Evolutionary conservation across 257 asterid genomes (phyloP).

Genomic region (Coffea canephora): DNA sequence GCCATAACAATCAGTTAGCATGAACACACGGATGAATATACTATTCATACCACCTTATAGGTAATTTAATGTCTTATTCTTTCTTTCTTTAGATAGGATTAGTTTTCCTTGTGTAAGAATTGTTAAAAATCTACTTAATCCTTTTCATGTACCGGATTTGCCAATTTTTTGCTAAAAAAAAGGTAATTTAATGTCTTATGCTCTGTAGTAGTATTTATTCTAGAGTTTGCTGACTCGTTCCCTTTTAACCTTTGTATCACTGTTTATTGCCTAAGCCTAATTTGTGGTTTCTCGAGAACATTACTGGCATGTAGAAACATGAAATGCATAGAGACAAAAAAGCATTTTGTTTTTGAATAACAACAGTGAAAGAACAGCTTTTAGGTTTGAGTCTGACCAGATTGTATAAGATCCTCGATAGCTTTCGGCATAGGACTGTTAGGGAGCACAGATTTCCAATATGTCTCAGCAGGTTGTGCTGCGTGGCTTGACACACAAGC

Average conservation of each 20-base stretch:
- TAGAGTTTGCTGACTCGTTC: too few species aligned
- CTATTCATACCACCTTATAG: not conserved
- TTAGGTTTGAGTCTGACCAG: constrained; percentile 24
- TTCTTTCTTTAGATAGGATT: not conserved
- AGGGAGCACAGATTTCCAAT: constrained; percentile 71
- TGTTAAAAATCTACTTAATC: too few species aligned
- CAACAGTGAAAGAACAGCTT: not conserved
- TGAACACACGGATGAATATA: not conserved
- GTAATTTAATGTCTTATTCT: not conserved
- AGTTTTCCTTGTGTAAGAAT: too few species aligned
- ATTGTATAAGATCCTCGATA: constrained; percentile 49
- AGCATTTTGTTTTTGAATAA: not conserved
- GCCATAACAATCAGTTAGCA: not conserved
- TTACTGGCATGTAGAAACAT: not conserved
- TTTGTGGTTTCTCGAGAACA: not conserved
- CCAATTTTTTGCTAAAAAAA: too few species aligned
- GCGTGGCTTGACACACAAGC: constrained; percentile 61
- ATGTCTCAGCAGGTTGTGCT: constrained; percentile 39
- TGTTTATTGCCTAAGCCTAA: not conserved
- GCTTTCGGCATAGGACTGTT: constrained; percentile 71
- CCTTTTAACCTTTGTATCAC: too few species aligned
- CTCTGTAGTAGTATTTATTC: too few species aligned
- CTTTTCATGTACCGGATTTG: too few species aligned
- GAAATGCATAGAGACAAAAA: not conserved
- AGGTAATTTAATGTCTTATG: not conserved